Evolutionary conservation across 163 green algal genomes (phyloP).

Genomic region (Volvox carteri): DNA sequence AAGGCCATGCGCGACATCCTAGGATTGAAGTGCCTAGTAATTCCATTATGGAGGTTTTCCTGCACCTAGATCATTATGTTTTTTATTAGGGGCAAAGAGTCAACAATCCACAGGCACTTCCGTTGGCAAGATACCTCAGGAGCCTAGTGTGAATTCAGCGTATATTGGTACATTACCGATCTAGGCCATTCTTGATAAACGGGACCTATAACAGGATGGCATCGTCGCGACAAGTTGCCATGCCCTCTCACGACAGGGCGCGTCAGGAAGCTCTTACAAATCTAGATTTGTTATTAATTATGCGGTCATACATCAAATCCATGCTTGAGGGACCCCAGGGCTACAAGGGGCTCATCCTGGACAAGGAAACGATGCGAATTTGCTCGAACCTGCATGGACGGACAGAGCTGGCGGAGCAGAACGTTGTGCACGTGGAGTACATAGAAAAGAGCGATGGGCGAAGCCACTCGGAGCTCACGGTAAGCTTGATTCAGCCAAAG

Average conservation of each 20-base stretch:
- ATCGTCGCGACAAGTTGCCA: background rate
- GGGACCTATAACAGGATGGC: background rate
- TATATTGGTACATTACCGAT: too few species aligned
- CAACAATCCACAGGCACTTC: too few species aligned
- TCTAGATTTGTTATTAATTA: slow-evolving; percentile 81
- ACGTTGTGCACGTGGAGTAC: slow-evolving; percentile 94
- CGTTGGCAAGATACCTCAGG: too few species aligned
- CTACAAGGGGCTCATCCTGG: slow-evolving; percentile 96
- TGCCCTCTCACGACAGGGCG: slow-evolving; percentile 11
- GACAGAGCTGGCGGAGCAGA: slow-evolving; percentile 92
- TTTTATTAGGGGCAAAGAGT: too few species aligned
- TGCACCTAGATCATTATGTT: too few species aligned
- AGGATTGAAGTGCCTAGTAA: too few species aligned
- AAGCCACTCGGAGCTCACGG: slow-evolving; percentile 89
- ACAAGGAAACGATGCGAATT: slow-evolving; percentile 90
- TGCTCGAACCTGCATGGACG: slow-evolving; percentile 86
- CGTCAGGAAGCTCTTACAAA: slow-evolving; percentile 62
- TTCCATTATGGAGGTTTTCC: too few species aligned
- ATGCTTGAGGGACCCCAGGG: slow-evolving; percentile 83
- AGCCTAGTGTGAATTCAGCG: too few species aligned
- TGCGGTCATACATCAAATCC: slow-evolving; percentile 84
- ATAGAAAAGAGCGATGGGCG: slow-evolving; percentile 78
- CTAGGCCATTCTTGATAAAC: too few species aligned
- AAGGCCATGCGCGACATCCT: too few species aligned
- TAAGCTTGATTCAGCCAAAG: too few species aligned